These are phyloP conservation scores for Solanum megistacrolobum DNA, from an alignment of 257 asterid genomes.

Conservation along the genomic window DNA sequence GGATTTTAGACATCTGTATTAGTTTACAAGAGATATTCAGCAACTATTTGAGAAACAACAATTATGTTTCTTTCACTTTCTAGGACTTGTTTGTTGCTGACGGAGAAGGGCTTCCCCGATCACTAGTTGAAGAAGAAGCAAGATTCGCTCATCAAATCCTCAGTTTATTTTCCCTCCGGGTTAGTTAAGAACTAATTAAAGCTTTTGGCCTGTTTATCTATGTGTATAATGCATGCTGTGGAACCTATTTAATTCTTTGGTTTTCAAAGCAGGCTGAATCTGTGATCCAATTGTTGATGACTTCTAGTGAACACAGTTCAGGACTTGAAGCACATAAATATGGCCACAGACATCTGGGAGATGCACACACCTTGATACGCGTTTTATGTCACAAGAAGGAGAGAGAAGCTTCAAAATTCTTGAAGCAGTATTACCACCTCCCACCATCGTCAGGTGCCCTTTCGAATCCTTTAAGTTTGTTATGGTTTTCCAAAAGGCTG, in stretches of 20 bases:
- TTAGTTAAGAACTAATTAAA: constrained; percentile 8
- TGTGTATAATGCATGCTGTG: not conserved
- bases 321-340: constrained; percentile 30
- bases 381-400: constrained; percentile 93
- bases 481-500: not conserved
- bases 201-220: constrained; percentile 3
- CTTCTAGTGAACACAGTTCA: constrained; percentile 66
- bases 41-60: not conserved
- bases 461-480: not conserved
- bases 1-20: not conserved
- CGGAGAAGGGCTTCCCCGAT: constrained; percentile 97
- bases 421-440: constrained; percentile 66
- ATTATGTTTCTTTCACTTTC: constrained; percentile 10
- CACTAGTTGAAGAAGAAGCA: constrained; percentile 74
- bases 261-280: constrained; percentile 53
- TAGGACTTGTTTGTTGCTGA: constrained; percentile 95
- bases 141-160: constrained; percentile 64
- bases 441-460: constrained; percentile 85
- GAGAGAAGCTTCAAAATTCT: constrained; percentile 73
- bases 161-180: constrained; percentile 70
- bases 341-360: constrained; percentile 47
- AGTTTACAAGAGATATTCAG: not conserved
- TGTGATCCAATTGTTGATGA: constrained; percentile 69
- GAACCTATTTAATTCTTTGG: constrained; percentile 5
- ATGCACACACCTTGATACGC: constrained; percentile 79